Evolutionary conservation across 2,329 filamentous ascomycete genomes (phyloP), one percentile per base, ranked within the genome.

Genomic region (Aspergillus versicolor): DNA sequence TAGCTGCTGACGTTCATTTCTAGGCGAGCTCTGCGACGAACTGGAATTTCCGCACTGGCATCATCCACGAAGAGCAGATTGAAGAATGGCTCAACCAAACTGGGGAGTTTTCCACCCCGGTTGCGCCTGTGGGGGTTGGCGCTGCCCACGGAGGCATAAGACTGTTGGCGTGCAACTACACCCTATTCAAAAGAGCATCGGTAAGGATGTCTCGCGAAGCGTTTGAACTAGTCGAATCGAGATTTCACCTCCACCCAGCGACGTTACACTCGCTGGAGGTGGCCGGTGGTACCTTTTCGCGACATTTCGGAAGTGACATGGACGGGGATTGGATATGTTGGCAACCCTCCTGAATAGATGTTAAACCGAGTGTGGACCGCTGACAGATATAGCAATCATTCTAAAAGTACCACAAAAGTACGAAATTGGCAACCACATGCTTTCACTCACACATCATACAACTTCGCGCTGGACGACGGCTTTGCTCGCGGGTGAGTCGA

Each of bases 341-440:
- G 27, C 27, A 30, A 3, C 27, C 27, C 4, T 11, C 27, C 27
- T 30, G 9, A 30, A 30, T 11, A 30, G 27, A 30, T 30, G 9
- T 30, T 9, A 9, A 11, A 11, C 8, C 8, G 27, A 11, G 27
- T 30, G 27, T 30, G 27, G 27, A 30, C 3, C 11, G 27, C 49
- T 52, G 15, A 52, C 17, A 5, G 30, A 3, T 5, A 13, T n/a
- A 55, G 53, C 53, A 11, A 55, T 55, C 7, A 27, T 55, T 22
- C 30, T 55, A 12, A 55, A 55, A 37, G 53, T 38, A 9, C 53
- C 53, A 8, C 53, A 55, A 9, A 55, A 55, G n/a, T 55, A 44
- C 8, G 53, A 55, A 24, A 49, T 55, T n/a, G 53, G 45, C 5
- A 55, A 55, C 24, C 42, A 50, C 11, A 55, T 55, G 46, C 45